Evolutionary conservation across 352 stramenopile species (phyloP).

Genomic region (Hyaloperonospora brassicae): DNA sequence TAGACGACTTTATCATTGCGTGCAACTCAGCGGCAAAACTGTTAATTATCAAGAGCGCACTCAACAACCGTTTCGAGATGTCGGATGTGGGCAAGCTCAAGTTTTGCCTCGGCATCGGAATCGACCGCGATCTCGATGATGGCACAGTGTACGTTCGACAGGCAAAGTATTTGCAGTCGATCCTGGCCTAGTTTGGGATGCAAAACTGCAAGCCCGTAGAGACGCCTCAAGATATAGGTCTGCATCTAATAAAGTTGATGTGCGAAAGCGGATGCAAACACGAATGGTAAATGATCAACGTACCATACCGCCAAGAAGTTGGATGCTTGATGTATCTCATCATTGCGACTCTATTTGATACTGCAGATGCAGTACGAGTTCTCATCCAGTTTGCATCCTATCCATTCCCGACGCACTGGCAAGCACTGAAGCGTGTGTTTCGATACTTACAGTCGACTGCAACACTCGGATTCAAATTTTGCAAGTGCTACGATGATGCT

Average conservation of each 20-base stretch:
- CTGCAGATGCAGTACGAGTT: not conserved
- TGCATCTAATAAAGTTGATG: too few species aligned
- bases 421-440: not conserved
- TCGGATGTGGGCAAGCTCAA: not conserved
- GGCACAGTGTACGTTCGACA: not conserved
- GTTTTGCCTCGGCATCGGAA: not conserved
- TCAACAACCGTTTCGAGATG: not conserved
- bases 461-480: not conserved
- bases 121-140: not conserved
- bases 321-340: not conserved
- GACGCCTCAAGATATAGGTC: not conserved
- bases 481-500: too few species aligned
- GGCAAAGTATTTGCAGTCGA: not conserved
- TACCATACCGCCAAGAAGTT: not conserved
- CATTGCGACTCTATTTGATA: not conserved
- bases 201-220: not conserved
- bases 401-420: not conserved
- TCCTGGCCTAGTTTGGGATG: not conserved
- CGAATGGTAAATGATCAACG: not conserved
- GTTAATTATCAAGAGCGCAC: not conserved
- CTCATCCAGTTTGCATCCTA: not conserved
- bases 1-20: not conserved
- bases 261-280: not conserved
- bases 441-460: not conserved
- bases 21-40: not conserved